Evolutionary conservation across 306 rosid genomes (phyloP), one percentile per base, ranked within the genome.

Genomic region (Quillaja saponaria): DNA sequence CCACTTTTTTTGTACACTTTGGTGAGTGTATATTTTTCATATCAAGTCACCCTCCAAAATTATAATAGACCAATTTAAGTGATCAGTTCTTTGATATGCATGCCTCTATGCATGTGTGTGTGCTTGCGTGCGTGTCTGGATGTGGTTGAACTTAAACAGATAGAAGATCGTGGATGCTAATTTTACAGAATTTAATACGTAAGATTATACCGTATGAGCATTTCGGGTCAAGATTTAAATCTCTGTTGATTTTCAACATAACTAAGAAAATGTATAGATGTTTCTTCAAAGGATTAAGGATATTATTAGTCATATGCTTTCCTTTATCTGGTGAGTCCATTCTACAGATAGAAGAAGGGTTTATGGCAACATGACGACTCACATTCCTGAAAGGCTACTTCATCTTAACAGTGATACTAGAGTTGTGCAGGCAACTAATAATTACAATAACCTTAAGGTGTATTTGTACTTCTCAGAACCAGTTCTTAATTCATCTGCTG

Each of bases 361-460:
- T 33, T 76, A 71, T 53, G 91, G 75, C 37, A 65, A 79, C 78
- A 48, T 84, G 69, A 88, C 81, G 84, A 79, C 77, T 71, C 87
- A 15, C 42, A 61, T 88, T 77, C 87, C 87, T 0, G 96, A 88
- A 67, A 75, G 58, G 80, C 85, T 84, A 55, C 78, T 91, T 68
- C 78, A 84, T 64, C 75, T 91, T 28, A 55, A 79, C 64, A 71
- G 84, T 40, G 82, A 82, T 81, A 88, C 86, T 31, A 86, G 97
- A 77, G 67, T 90, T 64, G 84, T 86, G 11, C 86, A 77, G 63
- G 96, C 97, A 51, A 91, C 97, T 42, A 84, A 91, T 67, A 68
- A 82, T 49, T 37, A 47, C 52, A 60, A 71, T 40, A 80, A 81
- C 79, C 73, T 91, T 13, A 79, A 76, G 73, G 77, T 84, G 58